Base-by-base conservation (phyloP, 2,329 filamentous ascomycete genomes). In the Acarospora socialis region DNA sequence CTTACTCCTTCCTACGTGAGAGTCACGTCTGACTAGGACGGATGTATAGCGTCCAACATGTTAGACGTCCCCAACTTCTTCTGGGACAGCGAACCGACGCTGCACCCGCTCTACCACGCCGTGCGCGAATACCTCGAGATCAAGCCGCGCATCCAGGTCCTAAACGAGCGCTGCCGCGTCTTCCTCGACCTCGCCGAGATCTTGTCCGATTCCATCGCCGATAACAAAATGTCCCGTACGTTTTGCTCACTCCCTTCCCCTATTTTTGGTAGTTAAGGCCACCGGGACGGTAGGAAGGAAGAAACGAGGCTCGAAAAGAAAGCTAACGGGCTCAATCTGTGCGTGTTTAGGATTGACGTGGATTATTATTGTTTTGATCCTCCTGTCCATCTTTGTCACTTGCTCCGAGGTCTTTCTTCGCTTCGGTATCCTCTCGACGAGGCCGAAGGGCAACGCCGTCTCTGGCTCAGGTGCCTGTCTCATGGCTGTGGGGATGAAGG, bases 101-200 rank as follows among this genome's bases (percentile, higher is more conserved):
- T 98, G 0, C 83, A 94, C 52, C 90, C 90, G 0, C 74, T 98
- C 17, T 98, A 98, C 61, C 77, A 74, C 37, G 90, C 86, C 37
- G 83, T 95, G 30, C 81, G 90, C 46, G 90, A 95, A 54, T 98
- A 98, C 51, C 77, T 98, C 38, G 90, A 98, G 51, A 95, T 98
- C 54, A 87, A 92, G 49, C 83, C 80, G 5, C 82, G 90, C 33
- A 93, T 93, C 52, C 83, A 92, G 55, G 86, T 95, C 15, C 77
- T 98, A 42, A 98, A 98, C 56, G 90, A 95, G 59, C 78, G 90
- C 32, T 98, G 90, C 54, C 77, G 81, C 24, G 90, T 98, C 30
- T 98, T 98, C 59, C 70, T 98, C 12, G 90, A 98, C 54, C 72
- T 98, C 7, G 86, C 90, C 27, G 86, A 94, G 57, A 94, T 98